phyloP scores from a whole-genome alignment of 2,329 filamentous ascomycete species.

The Botryotinia calthae region DNA sequence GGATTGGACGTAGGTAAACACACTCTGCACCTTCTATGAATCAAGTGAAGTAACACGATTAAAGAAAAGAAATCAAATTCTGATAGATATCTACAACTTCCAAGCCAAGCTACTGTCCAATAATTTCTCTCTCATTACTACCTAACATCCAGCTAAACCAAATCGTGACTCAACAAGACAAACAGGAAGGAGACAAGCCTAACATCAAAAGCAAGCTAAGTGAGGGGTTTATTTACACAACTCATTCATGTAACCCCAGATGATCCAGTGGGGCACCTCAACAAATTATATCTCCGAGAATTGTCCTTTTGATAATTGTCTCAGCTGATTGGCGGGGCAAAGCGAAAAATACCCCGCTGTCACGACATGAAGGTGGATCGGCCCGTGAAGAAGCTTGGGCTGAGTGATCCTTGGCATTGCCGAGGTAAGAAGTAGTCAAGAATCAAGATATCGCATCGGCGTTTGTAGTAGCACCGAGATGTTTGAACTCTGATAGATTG shows the following conservation, averaged over 20 bases:
- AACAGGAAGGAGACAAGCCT: constrained; percentile 8
- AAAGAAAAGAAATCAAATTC: not conserved
- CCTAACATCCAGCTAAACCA: not conserved
- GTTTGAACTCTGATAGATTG: not conserved
- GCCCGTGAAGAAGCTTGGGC: constrained; percentile 7
- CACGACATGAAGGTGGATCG: not conserved
- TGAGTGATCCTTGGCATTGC: not conserved
- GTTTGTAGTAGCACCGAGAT: not conserved
- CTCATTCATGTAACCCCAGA: not conserved
- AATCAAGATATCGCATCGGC: not conserved
- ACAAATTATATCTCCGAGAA: not conserved
- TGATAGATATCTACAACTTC: not conserved
- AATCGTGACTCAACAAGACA: constrained; percentile 5
- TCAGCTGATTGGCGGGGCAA: not conserved
- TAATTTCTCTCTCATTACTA: not conserved
- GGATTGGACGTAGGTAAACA: not conserved
- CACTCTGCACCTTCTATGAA: not conserved
- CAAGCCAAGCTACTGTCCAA: not conserved
- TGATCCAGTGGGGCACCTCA: not conserved
- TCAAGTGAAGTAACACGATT: not conserved
- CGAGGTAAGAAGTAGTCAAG: not conserved
- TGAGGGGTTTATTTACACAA: constrained; percentile 6
- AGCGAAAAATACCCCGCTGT: not conserved
- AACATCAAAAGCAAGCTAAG: not conserved
- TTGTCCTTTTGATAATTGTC: not conserved